Conservation (phyloP, 805 yeast genomes). For the Candida maesae region DNA sequence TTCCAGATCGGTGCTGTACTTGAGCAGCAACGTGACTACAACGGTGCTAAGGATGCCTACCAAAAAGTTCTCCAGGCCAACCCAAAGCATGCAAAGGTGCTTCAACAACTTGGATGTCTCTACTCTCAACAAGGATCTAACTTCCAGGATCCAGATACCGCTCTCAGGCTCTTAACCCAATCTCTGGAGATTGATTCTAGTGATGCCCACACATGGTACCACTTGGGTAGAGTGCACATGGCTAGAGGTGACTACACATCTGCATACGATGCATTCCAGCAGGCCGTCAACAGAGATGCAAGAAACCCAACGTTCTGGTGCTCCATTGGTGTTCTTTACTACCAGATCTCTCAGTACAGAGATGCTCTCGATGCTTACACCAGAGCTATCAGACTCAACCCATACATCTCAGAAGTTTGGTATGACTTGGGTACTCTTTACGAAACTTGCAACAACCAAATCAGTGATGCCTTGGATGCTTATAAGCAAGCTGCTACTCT, state of each 20-base stretch:
- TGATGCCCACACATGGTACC: conserved; percentile 97
- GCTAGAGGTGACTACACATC: conserved; percentile 90
- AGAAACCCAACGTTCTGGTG: conserved; percentile 99
- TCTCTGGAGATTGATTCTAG: conserved; percentile 84
- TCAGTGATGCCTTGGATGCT: conserved; percentile 93
- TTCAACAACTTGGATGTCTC: conserved; percentile 93
- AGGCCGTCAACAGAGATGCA: conserved; percentile 94
- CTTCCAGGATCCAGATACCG: conserved; percentile 77
- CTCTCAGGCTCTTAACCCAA: conserved; percentile 76
- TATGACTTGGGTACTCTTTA: conserved; percentile 95
- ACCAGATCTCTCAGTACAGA: conserved; percentile 92
- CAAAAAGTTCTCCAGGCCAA: conserved; percentile 86
- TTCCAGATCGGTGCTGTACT: conserved; percentile 95
- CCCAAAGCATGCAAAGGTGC: conserved; percentile 92
- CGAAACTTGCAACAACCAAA: conserved; percentile 95
- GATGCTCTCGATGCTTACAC: conserved; percentile 98
- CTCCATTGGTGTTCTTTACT: conserved; percentile 90
- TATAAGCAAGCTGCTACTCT: conserved; percentile 93
- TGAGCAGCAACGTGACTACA: conserved; percentile 90
- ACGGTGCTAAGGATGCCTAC: conserved; percentile 91
- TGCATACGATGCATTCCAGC: conserved; percentile 98
- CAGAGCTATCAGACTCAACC: conserved; percentile 91
- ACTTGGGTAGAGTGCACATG: conserved; percentile 96
- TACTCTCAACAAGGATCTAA: conserved; percentile 71
- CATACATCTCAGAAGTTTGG: conserved; percentile 97